Percentiles rank a stretch among this genome's conserved stretches.
Conservation (phyloP, 169 alveolate genomes). For the Miamiensis avidus region DNA sequence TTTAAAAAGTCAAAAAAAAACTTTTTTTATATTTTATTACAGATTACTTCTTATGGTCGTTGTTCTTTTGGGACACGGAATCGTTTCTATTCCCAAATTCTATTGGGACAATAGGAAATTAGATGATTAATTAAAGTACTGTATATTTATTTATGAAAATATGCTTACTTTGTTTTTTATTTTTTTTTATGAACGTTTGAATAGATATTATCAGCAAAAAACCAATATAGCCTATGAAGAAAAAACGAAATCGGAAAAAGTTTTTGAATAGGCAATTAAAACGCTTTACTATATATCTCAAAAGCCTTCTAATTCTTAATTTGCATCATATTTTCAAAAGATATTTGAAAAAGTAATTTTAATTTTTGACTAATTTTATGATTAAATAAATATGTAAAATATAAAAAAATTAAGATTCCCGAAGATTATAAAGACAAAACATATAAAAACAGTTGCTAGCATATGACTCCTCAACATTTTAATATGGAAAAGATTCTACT, state of each 20-base stretch:
- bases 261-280: not conserved
- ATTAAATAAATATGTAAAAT: no score
- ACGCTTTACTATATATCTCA: not conserved
- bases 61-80: not conserved
- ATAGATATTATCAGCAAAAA: not conserved
- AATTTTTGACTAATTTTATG: no score
- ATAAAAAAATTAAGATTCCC: not conserved
- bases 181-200: no score
- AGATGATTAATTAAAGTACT: not conserved
- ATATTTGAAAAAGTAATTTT: not conserved
- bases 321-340: not conserved
- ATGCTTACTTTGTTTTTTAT: not conserved
- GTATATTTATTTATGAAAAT: no score
- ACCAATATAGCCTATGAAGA: not conserved
- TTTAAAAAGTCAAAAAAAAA: not conserved
- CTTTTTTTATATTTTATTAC: no score
- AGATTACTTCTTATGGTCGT: not conserved
- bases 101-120: not conserved
- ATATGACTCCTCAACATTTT: not conserved
- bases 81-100: not conserved
- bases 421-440: not conserved
- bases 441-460: not conserved
- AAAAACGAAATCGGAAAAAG: not conserved
- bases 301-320: not conserved
- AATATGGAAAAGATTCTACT: not conserved